Conservation (phyloP, 2,329 filamentous ascomycete genomes). For the Aspergillus versicolor region DNA sequence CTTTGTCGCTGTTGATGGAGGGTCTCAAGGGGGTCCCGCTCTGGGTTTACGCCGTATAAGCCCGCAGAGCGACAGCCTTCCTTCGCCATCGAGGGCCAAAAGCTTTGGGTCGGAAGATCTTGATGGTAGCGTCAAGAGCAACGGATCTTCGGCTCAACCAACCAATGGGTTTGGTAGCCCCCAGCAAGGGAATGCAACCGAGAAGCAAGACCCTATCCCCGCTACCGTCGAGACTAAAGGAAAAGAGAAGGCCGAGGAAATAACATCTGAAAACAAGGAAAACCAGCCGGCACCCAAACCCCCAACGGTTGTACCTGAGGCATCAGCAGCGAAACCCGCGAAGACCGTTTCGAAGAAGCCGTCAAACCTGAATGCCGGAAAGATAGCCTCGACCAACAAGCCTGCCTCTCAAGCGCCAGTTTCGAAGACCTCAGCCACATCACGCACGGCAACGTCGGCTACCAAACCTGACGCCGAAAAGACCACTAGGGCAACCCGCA, state of each 20-base stretch:
- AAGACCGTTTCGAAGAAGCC: slow-evolving; percentile 33
- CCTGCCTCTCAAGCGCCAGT: slow-evolving; percentile 22
- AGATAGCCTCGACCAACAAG: slow-evolving; percentile 16
- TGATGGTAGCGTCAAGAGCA: slow-evolving; percentile 30
- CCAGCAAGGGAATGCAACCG: slow-evolving; percentile 17
- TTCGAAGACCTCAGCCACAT: slow-evolving; percentile 21
- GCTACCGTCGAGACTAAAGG: slow-evolving; percentile 4
- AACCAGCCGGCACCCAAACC: slow-evolving; percentile 11
- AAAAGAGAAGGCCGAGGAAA: slow-evolving; percentile 9
- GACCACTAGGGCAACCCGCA: slow-evolving; percentile 18
- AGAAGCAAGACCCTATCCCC: slow-evolving; percentile 13
- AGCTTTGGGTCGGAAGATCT: slow-evolving; percentile 32
- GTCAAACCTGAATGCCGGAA: slow-evolving; percentile 31
- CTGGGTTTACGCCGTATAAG: slow-evolving; percentile 44
- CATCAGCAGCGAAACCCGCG: slow-evolving; percentile 19
- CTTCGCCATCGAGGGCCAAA: slow-evolving; percentile 27
- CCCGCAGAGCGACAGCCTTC: slow-evolving; percentile 34
- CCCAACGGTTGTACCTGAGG: slow-evolving; percentile 9
- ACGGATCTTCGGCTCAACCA: slow-evolving; percentile 25
- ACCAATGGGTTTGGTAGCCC: slow-evolving; percentile 19
- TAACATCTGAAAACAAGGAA: slow-evolving; percentile 20
- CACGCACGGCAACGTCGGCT: slow-evolving; percentile 22
- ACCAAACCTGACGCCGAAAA: slow-evolving; percentile 20
- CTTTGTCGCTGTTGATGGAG: slow-evolving; percentile 69
- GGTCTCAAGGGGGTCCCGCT: slow-evolving; percentile 41